Conservation (phyloP, 2,329 filamentous ascomycete species). For the Sarocladium kiliense region DNA sequence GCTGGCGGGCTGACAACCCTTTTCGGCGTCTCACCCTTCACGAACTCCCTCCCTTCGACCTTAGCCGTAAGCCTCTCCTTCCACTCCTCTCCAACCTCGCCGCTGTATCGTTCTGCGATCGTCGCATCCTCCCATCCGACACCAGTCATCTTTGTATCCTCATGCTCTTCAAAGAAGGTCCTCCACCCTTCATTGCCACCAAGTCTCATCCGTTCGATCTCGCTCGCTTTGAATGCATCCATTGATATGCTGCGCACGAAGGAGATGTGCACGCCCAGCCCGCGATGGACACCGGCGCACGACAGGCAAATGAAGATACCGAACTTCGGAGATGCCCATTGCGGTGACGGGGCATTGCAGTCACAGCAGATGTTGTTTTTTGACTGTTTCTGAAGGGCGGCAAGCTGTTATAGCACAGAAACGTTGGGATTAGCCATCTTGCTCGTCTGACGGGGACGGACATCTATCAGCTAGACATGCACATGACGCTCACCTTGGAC, state of each 20-base stretch:
- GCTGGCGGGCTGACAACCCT: constrained; percentile 23
- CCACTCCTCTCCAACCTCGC: constrained; percentile 89
- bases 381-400: constrained; percentile 84
- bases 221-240: constrained; percentile 92
- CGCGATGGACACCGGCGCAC: constrained; percentile 91
- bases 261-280: constrained; percentile 94
- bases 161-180: constrained; percentile 74
- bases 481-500: constrained; percentile 64
- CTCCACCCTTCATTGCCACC: constrained; percentile 89
- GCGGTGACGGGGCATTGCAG: constrained; percentile 89
- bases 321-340: constrained; percentile 98
- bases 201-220: constrained; percentile 89
- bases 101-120: constrained; percentile 85
- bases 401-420: constrained; percentile 55
- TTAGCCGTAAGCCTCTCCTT: constrained; percentile 85
- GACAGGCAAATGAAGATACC: constrained; percentile 98
- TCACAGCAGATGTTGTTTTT: constrained; percentile 91
- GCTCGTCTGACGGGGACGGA: constrained; percentile 5
- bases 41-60: constrained; percentile 83
- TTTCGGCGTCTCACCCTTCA: constrained; percentile 60
- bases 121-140: constrained; percentile 80
- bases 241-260: constrained; percentile 97
- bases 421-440: constrained; percentile 9
- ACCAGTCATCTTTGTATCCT: constrained; percentile 60
- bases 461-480: constrained; percentile 11